phyloP scores from a whole-genome alignment of 2,329 filamentous ascomycete genomes.

The Colletotrichum paranaense region DNA sequence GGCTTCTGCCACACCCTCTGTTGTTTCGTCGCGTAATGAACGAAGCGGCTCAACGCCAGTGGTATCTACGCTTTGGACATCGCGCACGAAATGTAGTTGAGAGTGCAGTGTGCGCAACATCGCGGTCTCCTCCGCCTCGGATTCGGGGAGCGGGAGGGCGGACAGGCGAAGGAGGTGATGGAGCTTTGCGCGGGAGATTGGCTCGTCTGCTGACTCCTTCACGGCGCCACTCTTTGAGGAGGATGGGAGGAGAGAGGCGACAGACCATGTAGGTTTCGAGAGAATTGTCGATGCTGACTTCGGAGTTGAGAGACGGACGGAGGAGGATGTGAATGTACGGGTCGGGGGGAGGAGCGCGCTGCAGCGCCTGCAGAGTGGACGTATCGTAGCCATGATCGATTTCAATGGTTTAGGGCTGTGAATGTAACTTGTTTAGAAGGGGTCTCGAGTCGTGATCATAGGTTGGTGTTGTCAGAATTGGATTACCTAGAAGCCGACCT shows the following conservation, averaged over 20 bases:
- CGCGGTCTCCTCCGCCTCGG: conserved; percentile 69
- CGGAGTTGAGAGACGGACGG: not conserved
- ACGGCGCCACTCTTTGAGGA: conserved; percentile 38
- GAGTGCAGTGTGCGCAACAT: conserved; percentile 82
- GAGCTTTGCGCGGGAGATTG: conserved; percentile 75
- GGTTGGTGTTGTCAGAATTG: too few species aligned
- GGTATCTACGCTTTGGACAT: conserved; percentile 85
- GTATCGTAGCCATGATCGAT: not conserved
- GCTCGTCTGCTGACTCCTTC: conserved; percentile 45
- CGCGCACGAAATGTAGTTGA: conserved; percentile 91
- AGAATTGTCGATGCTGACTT: conserved; percentile 56
- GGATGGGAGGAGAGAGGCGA: conserved; percentile 76
- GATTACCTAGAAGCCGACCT: conserved; percentile 4
- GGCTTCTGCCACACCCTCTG: conserved; percentile 62
- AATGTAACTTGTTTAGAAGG: not conserved
- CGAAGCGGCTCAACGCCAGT: conserved; percentile 77
- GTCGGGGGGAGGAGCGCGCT: conserved; percentile 12
- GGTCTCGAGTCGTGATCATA: not conserved
- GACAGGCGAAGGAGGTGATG: conserved; percentile 90
- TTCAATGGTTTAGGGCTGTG: not conserved
- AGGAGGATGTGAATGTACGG: conserved; percentile 32
- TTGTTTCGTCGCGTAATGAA: conserved; percentile 84
- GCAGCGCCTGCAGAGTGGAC: conserved; percentile 18
- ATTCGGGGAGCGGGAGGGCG: conserved; percentile 80
- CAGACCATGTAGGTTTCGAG: conserved; percentile 83